These are phyloP conservation scores for Aspergillus indologenus DNA, from an alignment of 495 filamentous ascomycete genomes.

Conservation along the genomic window DNA sequence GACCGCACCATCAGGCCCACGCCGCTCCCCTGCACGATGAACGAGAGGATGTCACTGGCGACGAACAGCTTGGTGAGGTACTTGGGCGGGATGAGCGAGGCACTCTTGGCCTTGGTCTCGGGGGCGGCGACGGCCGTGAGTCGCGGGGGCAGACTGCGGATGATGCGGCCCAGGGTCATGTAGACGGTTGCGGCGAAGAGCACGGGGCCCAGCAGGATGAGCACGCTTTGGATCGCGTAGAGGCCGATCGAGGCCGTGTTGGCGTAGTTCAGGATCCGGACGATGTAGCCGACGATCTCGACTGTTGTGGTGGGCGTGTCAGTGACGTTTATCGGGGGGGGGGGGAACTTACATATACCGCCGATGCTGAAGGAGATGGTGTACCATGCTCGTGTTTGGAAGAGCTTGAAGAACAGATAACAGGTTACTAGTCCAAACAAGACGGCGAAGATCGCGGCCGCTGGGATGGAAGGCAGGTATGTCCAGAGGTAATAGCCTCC, in stretches of 20 bases:
- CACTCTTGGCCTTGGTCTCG: slow-evolving; percentile 35
- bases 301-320: slow-evolving; percentile 24
- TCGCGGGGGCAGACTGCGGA: slow-evolving; percentile 19
- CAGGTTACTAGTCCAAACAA: slow-evolving; percentile 47
- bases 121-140: not conserved
- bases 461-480: slow-evolving; percentile 44
- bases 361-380: slow-evolving; percentile 27
- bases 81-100: slow-evolving; percentile 11
- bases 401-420: slow-evolving; percentile 36
- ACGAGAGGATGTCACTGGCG: slow-evolving; percentile 20
- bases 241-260: slow-evolving; percentile 22
- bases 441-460: slow-evolving; percentile 46
- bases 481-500: slow-evolving; percentile 23
- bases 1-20: slow-evolving; percentile 12
- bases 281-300: slow-evolving; percentile 46
- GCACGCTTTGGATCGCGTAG: slow-evolving; percentile 29
- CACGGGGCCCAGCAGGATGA: slow-evolving; percentile 30
- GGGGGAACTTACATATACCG: slow-evolving; percentile 21
- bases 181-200: slow-evolving; percentile 52
- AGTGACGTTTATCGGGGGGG: not conserved
- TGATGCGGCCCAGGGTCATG: slow-evolving; percentile 49
- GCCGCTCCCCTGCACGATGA: slow-evolving; percentile 19
- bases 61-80: slow-evolving; percentile 25
- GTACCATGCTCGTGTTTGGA: slow-evolving; percentile 17
- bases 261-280: slow-evolving; percentile 23